These are phyloP conservation scores for Colletotrichum truncatum DNA, from an alignment of 2,329 filamentous ascomycete genomes.

Conservation along the genomic window DNA sequence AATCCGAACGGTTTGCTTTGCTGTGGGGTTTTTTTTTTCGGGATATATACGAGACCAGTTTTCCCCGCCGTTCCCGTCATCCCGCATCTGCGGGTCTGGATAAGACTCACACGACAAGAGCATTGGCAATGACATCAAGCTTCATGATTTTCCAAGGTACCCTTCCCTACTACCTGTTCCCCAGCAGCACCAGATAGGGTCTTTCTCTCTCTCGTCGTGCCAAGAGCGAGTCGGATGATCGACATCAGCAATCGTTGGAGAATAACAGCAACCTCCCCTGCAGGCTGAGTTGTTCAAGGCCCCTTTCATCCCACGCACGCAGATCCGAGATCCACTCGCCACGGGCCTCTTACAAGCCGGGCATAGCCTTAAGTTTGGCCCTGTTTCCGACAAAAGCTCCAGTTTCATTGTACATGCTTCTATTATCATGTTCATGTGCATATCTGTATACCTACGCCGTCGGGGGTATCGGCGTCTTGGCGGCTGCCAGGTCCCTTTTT, in stretches of 20 bases:
- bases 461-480: neutral
- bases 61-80: neutral
- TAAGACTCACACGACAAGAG: neutral
- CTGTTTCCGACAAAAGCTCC: neutral
- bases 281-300: neutral
- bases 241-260: no score
- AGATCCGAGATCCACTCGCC: no score
- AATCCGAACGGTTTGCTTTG: neutral
- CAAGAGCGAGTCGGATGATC: no score
- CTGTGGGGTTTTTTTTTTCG: no score
- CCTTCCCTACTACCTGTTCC: no score
- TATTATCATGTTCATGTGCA: neutral
- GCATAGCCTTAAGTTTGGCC: neutral
- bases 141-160: neutral
- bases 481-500: neutral
- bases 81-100: neutral
- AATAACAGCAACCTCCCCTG: neutral
- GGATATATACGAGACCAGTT: conserved; percentile 2
- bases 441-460: neutral
- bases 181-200: neutral
- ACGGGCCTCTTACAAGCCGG: neutral
- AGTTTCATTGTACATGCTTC: neutral
- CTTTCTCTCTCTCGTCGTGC: no score
- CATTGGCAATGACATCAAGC: neutral
- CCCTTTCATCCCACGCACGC: neutral